Base-by-base conservation (phyloP, 345 rosid genomes). In the Aquilaria malaccensis region DNA sequence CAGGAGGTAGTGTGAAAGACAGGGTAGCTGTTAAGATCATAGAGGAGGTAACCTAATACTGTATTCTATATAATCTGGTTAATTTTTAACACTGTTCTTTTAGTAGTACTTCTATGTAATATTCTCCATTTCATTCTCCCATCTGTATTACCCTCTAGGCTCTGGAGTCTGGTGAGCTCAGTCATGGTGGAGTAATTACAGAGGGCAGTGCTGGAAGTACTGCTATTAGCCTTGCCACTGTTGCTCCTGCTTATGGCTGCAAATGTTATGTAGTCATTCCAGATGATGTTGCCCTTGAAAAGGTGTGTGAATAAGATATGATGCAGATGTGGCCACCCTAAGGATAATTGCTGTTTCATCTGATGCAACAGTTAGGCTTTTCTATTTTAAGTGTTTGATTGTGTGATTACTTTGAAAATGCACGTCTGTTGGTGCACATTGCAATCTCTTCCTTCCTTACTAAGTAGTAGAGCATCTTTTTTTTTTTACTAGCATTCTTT, bases 191-290 rank as follows among this genome's bases (percentile, higher is more conserved):
- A 54, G 81, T 90, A 48, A 95, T 94, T 12, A 90, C 88, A 0
- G 97, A 88, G 67, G 97, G 99, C 56, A 90, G 97, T 61, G 97
- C 93, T 0, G 99, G 99, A 49, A 94, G 99, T 75, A 94, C 99
- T 30, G 97, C 97, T 37, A 88, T 94, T 72, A 94, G 99, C 79
- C 87, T 90, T 29, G 99, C 96, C 52, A 94, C 95, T 0, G 95
- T 88, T 58, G 85, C 99, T 69, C 93, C 96, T 9, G 88, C 90
- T 4, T 90, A 80, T 30, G 91, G 96, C 32, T 94, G 99, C 80
- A 79, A 80, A 78, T 94, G 99, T 74, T 97, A 87, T 69, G 95
- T 93, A 46, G 97, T 89, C 74, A 93, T 90, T 60, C 96, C 99
- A 33, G 97, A 94, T 62, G 97, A 94, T 71, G 99, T 68, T 76